Evolutionary conservation across 169 alveolate genomes (phyloP).

Genomic region (Plasmodium berghei): DNA sequence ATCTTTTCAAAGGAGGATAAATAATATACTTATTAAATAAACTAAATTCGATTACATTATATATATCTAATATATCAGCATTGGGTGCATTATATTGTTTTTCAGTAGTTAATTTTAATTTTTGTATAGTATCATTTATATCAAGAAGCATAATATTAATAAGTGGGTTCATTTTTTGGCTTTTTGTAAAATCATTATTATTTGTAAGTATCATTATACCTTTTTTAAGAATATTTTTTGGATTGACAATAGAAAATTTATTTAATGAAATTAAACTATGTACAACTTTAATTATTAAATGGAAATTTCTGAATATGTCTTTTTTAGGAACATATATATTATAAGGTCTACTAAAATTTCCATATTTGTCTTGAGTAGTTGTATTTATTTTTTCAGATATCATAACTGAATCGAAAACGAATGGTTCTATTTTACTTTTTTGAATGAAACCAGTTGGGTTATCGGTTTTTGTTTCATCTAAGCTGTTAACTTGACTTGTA

Average conservation of each 20-base stretch:
- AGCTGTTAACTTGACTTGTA: not conserved
- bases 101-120: constrained; percentile 36
- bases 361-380: constrained; percentile 6
- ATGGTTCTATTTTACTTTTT: not conserved
- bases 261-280: constrained; percentile 65
- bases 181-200: not conserved
- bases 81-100: constrained; percentile 6
- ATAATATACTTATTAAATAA: constrained; percentile 37
- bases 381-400: constrained; percentile 21
- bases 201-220: constrained; percentile 14
- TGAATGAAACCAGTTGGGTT: constrained; percentile 22
- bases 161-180: constrained; percentile 38
- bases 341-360: constrained; percentile 62
- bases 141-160: constrained; percentile 37
- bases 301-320: constrained; percentile 33
- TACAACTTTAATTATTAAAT: constrained; percentile 37
- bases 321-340: constrained; percentile 51
- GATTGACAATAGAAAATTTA: constrained; percentile 67
- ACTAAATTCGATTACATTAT: constrained; percentile 42
- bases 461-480: not conserved
- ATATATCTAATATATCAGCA: constrained; percentile 18
- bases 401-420: constrained; percentile 24
- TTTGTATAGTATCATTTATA: constrained; percentile 48
- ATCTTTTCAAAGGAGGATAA: constrained; percentile 70
- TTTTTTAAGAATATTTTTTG: constrained; percentile 36